Evolutionary conservation across 495 filamentous ascomycete genomes (phyloP).

Genomic region (Podospora sp.): DNA sequence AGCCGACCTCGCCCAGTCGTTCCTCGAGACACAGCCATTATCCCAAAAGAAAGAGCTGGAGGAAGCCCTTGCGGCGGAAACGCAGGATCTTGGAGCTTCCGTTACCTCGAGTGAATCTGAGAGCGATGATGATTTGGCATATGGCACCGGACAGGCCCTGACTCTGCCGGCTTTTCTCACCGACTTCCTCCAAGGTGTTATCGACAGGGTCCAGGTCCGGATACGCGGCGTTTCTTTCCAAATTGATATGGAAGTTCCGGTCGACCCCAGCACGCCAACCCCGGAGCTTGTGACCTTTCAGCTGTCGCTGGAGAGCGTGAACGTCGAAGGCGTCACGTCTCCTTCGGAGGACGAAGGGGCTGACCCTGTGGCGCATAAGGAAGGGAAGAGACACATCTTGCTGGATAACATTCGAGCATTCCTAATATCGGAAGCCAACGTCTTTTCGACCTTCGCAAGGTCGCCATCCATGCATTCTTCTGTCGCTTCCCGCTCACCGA

Average conservation of each 20-base stretch:
- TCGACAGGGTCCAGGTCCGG: slow-evolving; percentile 74
- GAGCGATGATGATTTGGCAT: slow-evolving; percentile 63
- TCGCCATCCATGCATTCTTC: slow-evolving; percentile 66
- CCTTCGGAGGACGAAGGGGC: slow-evolving; percentile 35
- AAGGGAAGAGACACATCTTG: slow-evolving; percentile 67
- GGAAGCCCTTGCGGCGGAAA: slow-evolving; percentile 69
- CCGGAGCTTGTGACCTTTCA: slow-evolving; percentile 63
- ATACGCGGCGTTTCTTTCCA: slow-evolving; percentile 61
- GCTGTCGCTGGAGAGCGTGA: slow-evolving; percentile 65
- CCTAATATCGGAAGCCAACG: slow-evolving; percentile 70
- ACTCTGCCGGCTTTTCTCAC: slow-evolving; percentile 81
- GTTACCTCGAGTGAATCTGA: slow-evolving; percentile 59
- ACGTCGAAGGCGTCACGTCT: slow-evolving; percentile 65
- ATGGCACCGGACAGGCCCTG: slow-evolving; percentile 73
- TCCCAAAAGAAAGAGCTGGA: slow-evolving; percentile 77
- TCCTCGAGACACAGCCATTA: slow-evolving; percentile 76
- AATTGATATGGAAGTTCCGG: slow-evolving; percentile 64
- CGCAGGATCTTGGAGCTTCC: slow-evolving; percentile 63
- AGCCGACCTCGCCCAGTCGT: slow-evolving; percentile 83
- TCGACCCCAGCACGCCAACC: slow-evolving; percentile 56
- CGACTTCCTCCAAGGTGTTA: slow-evolving; percentile 78
- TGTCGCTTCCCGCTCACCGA: slow-evolving; percentile 51
- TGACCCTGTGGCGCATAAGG: slow-evolving; percentile 41
- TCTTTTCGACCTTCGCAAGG: slow-evolving; percentile 67
- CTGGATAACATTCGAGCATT: slow-evolving; percentile 64